These are phyloP conservation scores for Rasamsonia emersonii DNA, from an alignment of 2,329 filamentous ascomycete genomes.

Conservation along the genomic window DNA sequence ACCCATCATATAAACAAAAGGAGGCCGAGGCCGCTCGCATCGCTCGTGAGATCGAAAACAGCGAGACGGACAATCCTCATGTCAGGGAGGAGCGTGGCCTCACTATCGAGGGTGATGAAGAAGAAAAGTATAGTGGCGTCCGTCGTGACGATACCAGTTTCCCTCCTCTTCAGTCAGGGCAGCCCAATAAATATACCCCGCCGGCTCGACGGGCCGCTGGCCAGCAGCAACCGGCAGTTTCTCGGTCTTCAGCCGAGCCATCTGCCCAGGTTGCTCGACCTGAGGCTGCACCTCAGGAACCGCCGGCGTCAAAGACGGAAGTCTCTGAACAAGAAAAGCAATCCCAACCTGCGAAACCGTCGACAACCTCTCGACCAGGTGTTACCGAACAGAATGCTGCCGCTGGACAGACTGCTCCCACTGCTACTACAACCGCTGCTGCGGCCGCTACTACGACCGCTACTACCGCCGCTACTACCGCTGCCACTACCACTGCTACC, in stretches of 20 bases:
- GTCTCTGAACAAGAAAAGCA: conserved; percentile 18
- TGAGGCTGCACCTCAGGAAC: conserved; percentile 19
- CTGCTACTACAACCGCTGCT: conserved; percentile 47
- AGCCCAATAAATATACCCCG: conserved; percentile 73
- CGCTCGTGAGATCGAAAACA: conserved; percentile 81
- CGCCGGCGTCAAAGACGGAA: no score
- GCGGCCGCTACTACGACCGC: no score
- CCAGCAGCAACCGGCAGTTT: conserved; percentile 41
- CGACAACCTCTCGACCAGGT: conserved; percentile 14
- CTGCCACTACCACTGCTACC: no score
- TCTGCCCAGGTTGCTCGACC: conserved; percentile 64
- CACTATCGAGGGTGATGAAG: conserved; percentile 66
- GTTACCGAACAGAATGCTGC: conserved; percentile 18
- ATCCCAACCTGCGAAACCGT: conserved; percentile 11
- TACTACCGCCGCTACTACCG: no score
- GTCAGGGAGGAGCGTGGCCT: conserved; percentile 80
- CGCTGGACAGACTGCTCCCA: conserved; percentile 15
- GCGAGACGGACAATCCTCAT: conserved; percentile 65
- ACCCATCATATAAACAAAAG: conserved; percentile 72
- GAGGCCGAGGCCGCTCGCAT: conserved; percentile 72
- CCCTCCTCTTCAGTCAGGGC: conserved; percentile 54
- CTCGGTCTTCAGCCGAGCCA: conserved; percentile 72
- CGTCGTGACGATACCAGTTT: conserved; percentile 57
- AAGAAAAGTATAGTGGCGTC: conserved; percentile 96
- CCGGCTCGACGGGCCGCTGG: conserved; percentile 77